Conservation (phyloP, 768 basidiomycete genomes). For the Pholiota microspora region DNA sequence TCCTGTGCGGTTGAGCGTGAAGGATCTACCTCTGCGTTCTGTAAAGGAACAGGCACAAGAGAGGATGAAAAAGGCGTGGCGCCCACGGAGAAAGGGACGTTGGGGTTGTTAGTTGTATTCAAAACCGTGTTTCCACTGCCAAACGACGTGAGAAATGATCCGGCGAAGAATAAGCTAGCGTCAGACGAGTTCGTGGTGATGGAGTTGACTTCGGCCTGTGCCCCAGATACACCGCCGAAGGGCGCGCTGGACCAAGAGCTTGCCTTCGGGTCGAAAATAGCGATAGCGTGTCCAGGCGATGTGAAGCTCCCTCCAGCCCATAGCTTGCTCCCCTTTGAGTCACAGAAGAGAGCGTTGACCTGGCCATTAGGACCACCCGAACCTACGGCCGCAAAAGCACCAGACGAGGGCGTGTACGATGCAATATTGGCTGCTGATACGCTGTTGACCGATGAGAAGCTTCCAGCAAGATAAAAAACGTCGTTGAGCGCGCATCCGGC, state of each 20-base stretch:
- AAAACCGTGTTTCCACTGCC: constrained; percentile 44
- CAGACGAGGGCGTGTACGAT: constrained; percentile 63
- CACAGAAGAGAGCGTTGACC: constrained; percentile 78
- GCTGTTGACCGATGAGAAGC: constrained; percentile 70
- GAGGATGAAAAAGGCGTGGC: constrained; percentile 89
- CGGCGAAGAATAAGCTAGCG: constrained; percentile 80
- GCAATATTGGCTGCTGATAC: constrained; percentile 69
- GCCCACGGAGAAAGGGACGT: constrained; percentile 77
- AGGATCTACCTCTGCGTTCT: constrained; percentile 52
- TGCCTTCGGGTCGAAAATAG: constrained; percentile 64
- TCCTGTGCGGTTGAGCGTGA: constrained; percentile 61
- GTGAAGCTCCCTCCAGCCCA: constrained; percentile 83
- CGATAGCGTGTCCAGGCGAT: constrained; percentile 64
- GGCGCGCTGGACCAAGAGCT: constrained; percentile 74
- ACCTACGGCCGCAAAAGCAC: constrained; percentile 60
- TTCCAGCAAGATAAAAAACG: constrained; percentile 79
- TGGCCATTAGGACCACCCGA: constrained; percentile 71
- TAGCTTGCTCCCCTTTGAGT: constrained; percentile 56
- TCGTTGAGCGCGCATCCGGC: constrained; percentile 71
- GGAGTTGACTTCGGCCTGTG: constrained; percentile 63
- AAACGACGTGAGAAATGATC: constrained; percentile 82
- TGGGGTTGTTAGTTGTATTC: constrained; percentile 79
- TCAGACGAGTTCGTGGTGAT: constrained; percentile 75
- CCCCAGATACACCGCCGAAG: constrained; percentile 80
- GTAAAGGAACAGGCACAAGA: constrained; percentile 76